phyloP scores from a whole-genome alignment of 345 rosid species.

The Eucalyptus pumila region DNA sequence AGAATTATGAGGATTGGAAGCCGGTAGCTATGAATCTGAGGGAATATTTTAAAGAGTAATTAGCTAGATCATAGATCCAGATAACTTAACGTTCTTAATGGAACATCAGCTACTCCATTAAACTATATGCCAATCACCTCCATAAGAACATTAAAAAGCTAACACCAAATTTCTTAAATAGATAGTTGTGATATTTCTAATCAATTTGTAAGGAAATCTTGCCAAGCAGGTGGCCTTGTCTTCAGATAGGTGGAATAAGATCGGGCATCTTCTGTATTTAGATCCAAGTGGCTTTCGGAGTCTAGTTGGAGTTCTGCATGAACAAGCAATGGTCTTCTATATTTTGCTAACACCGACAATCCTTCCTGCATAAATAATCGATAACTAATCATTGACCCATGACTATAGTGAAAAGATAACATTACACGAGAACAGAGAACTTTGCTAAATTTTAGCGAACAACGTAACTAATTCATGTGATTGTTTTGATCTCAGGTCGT shows the following conservation, averaged over 20 bases:
- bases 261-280: slow-evolving; percentile 34
- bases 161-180: background rate
- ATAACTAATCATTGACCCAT: background rate
- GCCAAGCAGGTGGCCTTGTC: slow-evolving; percentile 80
- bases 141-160: background rate
- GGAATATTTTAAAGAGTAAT: background rate
- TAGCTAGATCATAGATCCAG: background rate
- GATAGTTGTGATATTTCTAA: background rate
- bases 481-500: background rate
- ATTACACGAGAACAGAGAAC: background rate
- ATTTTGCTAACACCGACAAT: slow-evolving; percentile 64
- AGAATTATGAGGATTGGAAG: background rate
- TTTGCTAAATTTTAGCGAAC: background rate
- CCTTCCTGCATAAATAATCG: slow-evolving; percentile 49
- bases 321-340: slow-evolving; percentile 79
- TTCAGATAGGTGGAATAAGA: slow-evolving; percentile 72
- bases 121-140: background rate
- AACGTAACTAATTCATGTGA: background rate
- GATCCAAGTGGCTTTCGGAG: slow-evolving; percentile 5
- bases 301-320: slow-evolving; percentile 71
- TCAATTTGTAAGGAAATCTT: background rate
- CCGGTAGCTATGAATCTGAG: background rate
- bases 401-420: background rate
- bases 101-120: background rate
- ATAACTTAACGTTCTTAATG: background rate